Base-by-base conservation (phyloP, 108 stramenopile genomes). In the Epithemia pelagica region DNA sequence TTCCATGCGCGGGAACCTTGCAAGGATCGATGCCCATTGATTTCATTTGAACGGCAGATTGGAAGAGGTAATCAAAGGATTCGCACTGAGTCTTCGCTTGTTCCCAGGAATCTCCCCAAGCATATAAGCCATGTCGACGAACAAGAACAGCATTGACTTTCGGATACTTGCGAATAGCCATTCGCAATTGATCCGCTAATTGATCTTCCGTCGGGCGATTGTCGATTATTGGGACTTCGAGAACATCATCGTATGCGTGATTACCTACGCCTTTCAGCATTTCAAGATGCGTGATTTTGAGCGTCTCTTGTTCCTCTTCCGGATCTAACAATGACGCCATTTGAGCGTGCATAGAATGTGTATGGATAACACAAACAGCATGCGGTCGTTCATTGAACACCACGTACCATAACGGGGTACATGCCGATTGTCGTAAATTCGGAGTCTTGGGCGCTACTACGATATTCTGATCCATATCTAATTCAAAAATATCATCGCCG, bases 71-170 rank as follows among this genome's bases (percentile, higher is more conserved):
- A 75, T 98, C 96, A 58, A 94, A 89, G 46, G 92, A 91, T 76
- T 98, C 97, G 59, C 87, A 88, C 58, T 96, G 96, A 1, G 95
- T 91, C 79, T 98, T 98, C 54, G 95, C 95, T 73, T 92, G 88
- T 69, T 95, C 94, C 97, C 97, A 98, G 0, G 82, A 83, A 66
- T 92, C 86, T n/a, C 97, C 97, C 97, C 97, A 98, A 0, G 85
- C 94, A 62, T 96, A 98, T 37, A 96, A 32, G 25, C 97, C 97
- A 72, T 98, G 97, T 7, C 95, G 78, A 19, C 95, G 78, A 0
- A 98, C 97, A 70, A 98, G 72, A 0, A 98, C 96, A 15, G 94
- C 95, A 71, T 91, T 91, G 59, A 87, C 64, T 60, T 86, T 87
- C 19, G 97, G 97, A 71, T 96, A 96, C 30, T 77, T 79, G 30